These are phyloP conservation scores for Talaromyces rugulosus DNA, from an alignment of 2,329 filamentous ascomycete species.

Conservation along the genomic window DNA sequence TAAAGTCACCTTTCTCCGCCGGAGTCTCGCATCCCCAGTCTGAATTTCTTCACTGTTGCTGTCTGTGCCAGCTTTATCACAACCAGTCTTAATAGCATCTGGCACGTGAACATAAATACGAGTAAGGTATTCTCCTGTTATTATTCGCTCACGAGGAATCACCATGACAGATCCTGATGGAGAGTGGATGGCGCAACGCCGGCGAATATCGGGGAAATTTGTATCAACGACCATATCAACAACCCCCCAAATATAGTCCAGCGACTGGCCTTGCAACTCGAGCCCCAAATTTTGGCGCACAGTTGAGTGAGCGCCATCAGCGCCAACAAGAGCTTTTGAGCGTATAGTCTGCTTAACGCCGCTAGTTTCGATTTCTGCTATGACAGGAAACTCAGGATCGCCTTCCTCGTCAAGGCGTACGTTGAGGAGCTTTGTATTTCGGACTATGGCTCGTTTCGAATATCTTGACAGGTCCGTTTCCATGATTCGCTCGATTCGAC, in stretches of 20 bases:
- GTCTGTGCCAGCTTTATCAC: constrained; percentile 45
- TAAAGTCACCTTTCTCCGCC: constrained; percentile 47
- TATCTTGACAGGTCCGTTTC: constrained; percentile 63
- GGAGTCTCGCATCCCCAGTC: too few relatives aligned
- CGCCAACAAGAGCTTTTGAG: constrained; percentile 67
- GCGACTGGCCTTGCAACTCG: constrained; percentile 57
- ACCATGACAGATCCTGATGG: constrained; percentile 73
- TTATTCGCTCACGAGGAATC: constrained; percentile 64
- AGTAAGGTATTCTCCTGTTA: constrained; percentile 61
- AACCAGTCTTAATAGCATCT: constrained; percentile 25
- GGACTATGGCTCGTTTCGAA: constrained; percentile 23
- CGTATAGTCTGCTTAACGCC: constrained; percentile 42
- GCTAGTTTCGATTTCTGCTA: constrained; percentile 28
- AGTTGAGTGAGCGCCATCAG: constrained; percentile 65
- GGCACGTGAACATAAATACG: constrained; percentile 58
- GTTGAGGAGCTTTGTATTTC: too few relatives aligned
- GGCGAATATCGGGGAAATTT: constrained; percentile 74
- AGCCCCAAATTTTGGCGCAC: constrained; percentile 51
- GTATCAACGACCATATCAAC: constrained; percentile 70
- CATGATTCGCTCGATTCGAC: constrained; percentile 66
- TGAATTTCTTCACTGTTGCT: constrained; percentile 36
- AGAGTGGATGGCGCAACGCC: constrained; percentile 74
- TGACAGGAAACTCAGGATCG: constrained; percentile 39
- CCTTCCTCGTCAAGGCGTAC: constrained; percentile 36
- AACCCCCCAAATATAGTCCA: constrained; percentile 70